Base-by-base conservation (phyloP, 2,329 filamentous ascomycete species). In the Cytospora piceicola region DNA sequence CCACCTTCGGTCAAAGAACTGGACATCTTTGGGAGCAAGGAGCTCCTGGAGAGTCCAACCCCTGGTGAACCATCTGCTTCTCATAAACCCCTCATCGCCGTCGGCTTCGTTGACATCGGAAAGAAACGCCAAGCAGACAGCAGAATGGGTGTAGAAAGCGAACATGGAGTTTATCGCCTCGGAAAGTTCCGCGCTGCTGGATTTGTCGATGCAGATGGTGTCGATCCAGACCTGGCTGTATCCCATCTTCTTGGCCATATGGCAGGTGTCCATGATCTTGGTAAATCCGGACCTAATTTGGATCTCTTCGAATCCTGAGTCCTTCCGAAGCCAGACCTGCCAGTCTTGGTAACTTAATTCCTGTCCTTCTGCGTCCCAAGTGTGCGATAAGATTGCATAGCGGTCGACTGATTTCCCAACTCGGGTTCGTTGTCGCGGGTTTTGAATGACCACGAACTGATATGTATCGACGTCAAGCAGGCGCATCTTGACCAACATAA, bases 271-370 rank as follows among this genome's bases (percentile, higher is more conserved):
- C 36, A 15, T 29, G 5, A 72, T 46, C 0, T 70, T 69, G 39
- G 77, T 73, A 1, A 52, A 61, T 0, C 52, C 32, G 2, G 57
- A 0, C 75, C 75, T 15, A 72, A 74, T 6, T 66, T 61, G 54
- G 75, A 77, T 0, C 74, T 73, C 1, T 69, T 27, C 29, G 51
- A 17, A 53, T 53, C 9, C n/a, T 2, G 20, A 9, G 9, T 14
- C 54, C 3, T 14, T 53, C 20, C n/a, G 51, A 7, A 15, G 22
- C 22, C 22, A 29, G 1, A 29, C 27, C 9, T 24, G 51, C 22
- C 22, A 53, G 22, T 53, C 51, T 17, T 53, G 54, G 27, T 24
- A 53, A 20, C 5, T 53, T 17, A 24, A 11, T 9, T 53, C 51
- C 12, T 53, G 4, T 22, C 34, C 51, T 12, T 53, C 3, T 3